A percentile compares a stretch with the other conserved stretches of the same genome.
Evolutionary conservation across 1,284 basidiomycete species (phyloP).

Genomic region (Xerocomus amazonicus): DNA sequence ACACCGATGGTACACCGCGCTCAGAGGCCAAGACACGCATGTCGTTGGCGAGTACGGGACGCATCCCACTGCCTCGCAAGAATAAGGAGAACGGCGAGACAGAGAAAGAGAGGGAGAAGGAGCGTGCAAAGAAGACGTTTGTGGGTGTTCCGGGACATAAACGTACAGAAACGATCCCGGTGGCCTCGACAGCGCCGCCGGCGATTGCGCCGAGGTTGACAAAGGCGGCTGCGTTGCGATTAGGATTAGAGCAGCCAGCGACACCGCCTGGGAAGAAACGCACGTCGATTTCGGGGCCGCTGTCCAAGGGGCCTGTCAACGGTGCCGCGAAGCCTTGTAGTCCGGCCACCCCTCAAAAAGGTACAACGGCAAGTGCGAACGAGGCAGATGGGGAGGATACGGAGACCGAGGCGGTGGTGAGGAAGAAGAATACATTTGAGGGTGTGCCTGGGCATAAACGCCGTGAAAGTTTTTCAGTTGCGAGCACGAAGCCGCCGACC

Average conservation of each 20-base stretch:
- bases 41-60: constrained; percentile 32
- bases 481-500: constrained; percentile 56
- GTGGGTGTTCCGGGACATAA: constrained; percentile 77
- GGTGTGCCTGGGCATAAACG: constrained; percentile 82
- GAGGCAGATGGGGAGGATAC: constrained; percentile 34
- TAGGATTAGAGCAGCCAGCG: constrained; percentile 45
- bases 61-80: constrained; percentile 27
- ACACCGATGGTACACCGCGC: constrained; percentile 32
- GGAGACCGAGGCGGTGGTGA: constrained; percentile 26
- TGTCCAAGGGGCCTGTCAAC: constrained; percentile 9
- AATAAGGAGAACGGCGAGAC: constrained; percentile 26
- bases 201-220: constrained; percentile 70
- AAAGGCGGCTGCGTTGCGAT: constrained; percentile 62
- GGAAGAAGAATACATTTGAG: constrained; percentile 51
- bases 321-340: neutral
- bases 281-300: constrained; percentile 17
- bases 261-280: constrained; percentile 34
- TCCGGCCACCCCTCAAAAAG: constrained; percentile 9
- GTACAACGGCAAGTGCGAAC: constrained; percentile 16
- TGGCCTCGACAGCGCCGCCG: constrained; percentile 74
- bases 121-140: constrained; percentile 59
- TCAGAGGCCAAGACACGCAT: constrained; percentile 25
- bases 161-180: constrained; percentile 57
- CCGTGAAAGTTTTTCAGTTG: constrained; percentile 65
- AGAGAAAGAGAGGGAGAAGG: constrained; percentile 52